Evolutionary conservation across 305 asterid species (phyloP).

Genomic region (Fraxinus nigra): DNA sequence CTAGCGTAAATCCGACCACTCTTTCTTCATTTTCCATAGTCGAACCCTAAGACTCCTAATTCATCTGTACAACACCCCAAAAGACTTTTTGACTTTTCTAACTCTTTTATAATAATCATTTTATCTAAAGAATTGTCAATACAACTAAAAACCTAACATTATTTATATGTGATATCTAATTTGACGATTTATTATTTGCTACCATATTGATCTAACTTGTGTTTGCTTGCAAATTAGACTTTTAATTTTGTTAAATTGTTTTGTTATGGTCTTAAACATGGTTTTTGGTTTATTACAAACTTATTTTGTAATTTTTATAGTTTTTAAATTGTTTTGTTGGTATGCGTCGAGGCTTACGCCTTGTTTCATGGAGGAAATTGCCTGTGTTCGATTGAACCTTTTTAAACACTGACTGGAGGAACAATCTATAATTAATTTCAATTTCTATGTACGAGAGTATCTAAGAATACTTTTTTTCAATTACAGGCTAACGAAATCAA

Average conservation of each 20-base stretch:
- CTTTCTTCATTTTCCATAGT: no score
- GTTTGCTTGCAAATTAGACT: not conserved
- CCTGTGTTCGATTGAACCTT: not conserved
- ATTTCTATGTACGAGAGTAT: conserved; percentile 4
- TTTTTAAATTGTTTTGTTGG: not conserved
- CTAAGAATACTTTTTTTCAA: conserved; percentile 4
- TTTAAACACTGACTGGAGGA: not conserved
- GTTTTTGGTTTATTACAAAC: not conserved
- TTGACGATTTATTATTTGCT: not conserved
- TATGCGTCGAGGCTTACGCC: not conserved
- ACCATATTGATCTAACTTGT: not conserved
- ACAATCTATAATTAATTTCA: not conserved
- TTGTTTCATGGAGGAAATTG: not conserved
- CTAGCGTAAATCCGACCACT: no score
- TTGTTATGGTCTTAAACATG: not conserved
- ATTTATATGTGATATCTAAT: not conserved
- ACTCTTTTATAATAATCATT: no score
- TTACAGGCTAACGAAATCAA: conserved; percentile 64
- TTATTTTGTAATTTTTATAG: not conserved
- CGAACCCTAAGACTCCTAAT: no score
- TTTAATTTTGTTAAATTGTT: not conserved
- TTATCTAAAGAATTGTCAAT: no score
- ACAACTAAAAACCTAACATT: no score
- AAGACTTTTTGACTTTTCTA: no score
- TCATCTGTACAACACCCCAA: no score